Conservation (phyloP, 148 eudicot species). For the Rhododendron kiyosumense region DNA sequence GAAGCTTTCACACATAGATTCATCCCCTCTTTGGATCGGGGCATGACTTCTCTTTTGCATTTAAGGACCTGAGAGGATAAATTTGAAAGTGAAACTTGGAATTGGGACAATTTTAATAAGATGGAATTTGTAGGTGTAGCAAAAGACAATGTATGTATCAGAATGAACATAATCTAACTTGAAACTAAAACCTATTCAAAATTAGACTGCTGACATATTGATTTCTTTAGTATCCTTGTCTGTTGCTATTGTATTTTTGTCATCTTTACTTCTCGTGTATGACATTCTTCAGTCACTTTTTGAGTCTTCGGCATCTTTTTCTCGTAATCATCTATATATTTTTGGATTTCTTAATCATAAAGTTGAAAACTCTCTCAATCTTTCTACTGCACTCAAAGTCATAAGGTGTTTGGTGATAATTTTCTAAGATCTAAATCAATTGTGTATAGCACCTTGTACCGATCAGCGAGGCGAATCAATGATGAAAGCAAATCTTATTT, state of each 20-base stretch:
- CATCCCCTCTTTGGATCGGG: too few species aligned
- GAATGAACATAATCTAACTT: not conserved
- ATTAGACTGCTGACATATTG: not conserved
- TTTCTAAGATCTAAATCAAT: not conserved
- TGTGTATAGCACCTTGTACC: not conserved
- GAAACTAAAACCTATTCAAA: not conserved
- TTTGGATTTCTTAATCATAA: not conserved
- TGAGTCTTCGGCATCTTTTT: not conserved
- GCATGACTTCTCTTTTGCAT: not conserved
- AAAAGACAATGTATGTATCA: not conserved
- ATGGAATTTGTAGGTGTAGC: not conserved
- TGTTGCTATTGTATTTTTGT: not conserved
- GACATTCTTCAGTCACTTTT: not conserved
- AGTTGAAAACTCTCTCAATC: not conserved
- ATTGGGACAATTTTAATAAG: not conserved
- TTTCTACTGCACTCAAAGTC: not conserved
- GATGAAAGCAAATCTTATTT: not conserved
- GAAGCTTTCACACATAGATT: not conserved
- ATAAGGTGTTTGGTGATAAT: not conserved
- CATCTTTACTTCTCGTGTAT: not conserved
- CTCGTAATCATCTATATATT: too few species aligned
- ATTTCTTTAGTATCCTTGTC: not conserved
- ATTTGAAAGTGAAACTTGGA: not conserved
- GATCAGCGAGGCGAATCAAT: not conserved
- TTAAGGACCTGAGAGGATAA: not conserved